Conservation (phyloP, 768 basidiomycete genomes). For the Mycena alexandri region DNA sequence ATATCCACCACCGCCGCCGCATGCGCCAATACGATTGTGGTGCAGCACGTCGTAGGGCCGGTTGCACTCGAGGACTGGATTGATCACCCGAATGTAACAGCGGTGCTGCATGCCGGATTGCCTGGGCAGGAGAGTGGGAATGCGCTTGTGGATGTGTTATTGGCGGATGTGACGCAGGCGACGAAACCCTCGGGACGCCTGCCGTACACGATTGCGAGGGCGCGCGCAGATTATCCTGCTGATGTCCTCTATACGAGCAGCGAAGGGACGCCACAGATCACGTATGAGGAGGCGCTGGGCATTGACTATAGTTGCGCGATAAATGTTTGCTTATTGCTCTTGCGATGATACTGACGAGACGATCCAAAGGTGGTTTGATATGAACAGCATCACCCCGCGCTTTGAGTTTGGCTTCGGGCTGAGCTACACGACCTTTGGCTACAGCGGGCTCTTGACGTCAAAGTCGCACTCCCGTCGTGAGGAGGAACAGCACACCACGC, state of each 20-base stretch:
- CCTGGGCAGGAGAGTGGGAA: conserved; percentile 73
- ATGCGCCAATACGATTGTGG: conserved; percentile 73
- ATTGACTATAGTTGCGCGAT: conserved; percentile 50
- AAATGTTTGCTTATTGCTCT: not conserved
- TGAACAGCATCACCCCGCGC: conserved; percentile 39
- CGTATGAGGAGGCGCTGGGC: conserved; percentile 29
- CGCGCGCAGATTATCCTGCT: conserved; percentile 60
- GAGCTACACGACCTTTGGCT: conserved; percentile 59
- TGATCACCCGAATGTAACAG: conserved; percentile 68
- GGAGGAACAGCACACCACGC: not conserved
- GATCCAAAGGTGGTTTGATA: conserved; percentile 48
- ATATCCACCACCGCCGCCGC: conserved; percentile 59
- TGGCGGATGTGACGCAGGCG: conserved; percentile 54
- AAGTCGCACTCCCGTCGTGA: not conserved
- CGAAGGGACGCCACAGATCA: conserved; percentile 21
- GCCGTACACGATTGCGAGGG: conserved; percentile 69
- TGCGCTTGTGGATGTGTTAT: conserved; percentile 69
- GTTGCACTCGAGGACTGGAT: conserved; percentile 72
- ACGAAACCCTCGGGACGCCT: conserved; percentile 65
- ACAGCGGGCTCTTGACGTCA: conserved; percentile 41
- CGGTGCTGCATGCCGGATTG: conserved; percentile 56
- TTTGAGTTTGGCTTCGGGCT: conserved; percentile 52
- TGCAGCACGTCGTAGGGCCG: conserved; percentile 70
- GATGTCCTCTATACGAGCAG: conserved; percentile 23
- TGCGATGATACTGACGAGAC: not conserved